These are phyloP conservation scores for Candida andamanensis DNA, from an alignment of 805 yeast genomes.

Conservation along the genomic window DNA sequence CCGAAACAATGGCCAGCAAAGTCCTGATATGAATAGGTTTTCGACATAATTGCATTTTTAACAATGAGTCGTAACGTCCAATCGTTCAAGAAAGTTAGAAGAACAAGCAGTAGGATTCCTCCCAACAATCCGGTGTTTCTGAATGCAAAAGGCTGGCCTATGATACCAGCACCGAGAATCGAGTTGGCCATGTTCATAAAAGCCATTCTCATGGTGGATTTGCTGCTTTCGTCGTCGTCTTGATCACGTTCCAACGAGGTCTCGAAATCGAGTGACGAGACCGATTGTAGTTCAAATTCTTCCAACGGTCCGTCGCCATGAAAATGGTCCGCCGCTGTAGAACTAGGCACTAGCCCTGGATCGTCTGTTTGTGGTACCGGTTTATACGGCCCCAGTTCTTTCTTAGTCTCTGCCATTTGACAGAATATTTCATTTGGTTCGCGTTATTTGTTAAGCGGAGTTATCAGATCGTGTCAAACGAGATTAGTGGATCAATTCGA, in stretches of 20 bases:
- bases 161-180: conserved; percentile 92
- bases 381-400: too few species aligned
- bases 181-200: conserved; percentile 97
- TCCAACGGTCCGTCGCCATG: too few species aligned
- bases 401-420: too few species aligned
- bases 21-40: conserved; percentile 76
- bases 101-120: conserved; percentile 56
- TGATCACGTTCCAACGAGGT: neutral
- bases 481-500: too few species aligned
- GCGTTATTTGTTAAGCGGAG: too few species aligned
- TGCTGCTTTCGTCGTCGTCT: conserved; percentile 19
- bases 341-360: neutral
- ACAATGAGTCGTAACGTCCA: conserved; percentile 84
- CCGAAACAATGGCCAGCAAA: conserved; percentile 82
- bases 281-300: conserved; percentile 16
- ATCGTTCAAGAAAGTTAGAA: conserved; percentile 69
- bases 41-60: conserved; percentile 72
- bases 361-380: neutral
- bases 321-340: too few species aligned
- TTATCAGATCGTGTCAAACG: too few species aligned
- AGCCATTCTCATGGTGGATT: conserved; percentile 65
- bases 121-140: conserved; percentile 74
- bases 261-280: conserved; percentile 16
- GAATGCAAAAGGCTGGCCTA: conserved; percentile 90
- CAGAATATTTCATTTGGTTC: too few species aligned